Percentiles rank a stretch among this genome's conserved stretches.
phyloP scores from a whole-genome alignment of 1,284 basidiomycete species.

The Ganoderma leucocontextum region DNA sequence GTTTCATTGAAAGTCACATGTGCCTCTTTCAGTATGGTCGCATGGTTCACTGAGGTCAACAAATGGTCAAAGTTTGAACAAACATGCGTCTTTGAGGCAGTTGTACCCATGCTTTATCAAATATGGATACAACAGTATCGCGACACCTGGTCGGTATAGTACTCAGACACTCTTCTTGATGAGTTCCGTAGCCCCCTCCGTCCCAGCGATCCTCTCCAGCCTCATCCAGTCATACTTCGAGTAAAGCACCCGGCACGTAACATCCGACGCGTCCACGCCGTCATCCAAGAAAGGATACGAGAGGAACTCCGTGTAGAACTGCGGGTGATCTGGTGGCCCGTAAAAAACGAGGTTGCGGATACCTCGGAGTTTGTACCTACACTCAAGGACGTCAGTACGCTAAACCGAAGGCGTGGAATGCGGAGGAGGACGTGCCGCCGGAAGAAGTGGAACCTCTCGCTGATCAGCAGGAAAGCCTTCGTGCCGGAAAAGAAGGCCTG shows the following conservation, averaged over 20 bases:
- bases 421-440: conserved; percentile 61
- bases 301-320: conserved; percentile 91
- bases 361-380: conserved; percentile 89
- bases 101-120: not conserved
- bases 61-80: not conserved
- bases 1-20: too few species aligned
- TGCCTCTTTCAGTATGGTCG: too few species aligned
- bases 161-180: conserved; percentile 43
- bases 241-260: conserved; percentile 82
- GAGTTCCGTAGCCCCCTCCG: conserved; percentile 58
- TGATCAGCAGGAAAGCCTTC: conserved; percentile 88
- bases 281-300: conserved; percentile 88
- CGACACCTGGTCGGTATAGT: not conserved
- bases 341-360: conserved; percentile 95
- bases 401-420: not conserved
- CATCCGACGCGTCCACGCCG: conserved; percentile 79
- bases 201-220: conserved; percentile 83
- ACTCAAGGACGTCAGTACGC: not conserved
- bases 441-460: conserved; percentile 98
- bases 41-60: too few species aligned
- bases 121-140: not conserved
- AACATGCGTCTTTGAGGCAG: too few species aligned
- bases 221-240: conserved; percentile 90
- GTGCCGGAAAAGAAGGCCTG: conserved; percentile 93
- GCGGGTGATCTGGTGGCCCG: conserved; percentile 87